Conservation (phyloP, 805 yeast genomes). For the Pichia rugopelliculosa region DNA sequence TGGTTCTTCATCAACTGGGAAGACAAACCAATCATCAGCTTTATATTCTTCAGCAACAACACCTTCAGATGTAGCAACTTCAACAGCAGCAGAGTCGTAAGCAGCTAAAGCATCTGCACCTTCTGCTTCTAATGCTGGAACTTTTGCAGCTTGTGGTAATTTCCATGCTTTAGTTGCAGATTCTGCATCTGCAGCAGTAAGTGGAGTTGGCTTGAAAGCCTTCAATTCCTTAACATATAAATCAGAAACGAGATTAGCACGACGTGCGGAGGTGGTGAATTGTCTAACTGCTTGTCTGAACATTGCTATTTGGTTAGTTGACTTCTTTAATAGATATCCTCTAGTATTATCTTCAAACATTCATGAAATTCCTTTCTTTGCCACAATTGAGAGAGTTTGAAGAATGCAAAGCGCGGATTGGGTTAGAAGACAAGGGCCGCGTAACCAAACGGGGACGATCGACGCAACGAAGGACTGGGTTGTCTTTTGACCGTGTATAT, state of each 20-base stretch:
- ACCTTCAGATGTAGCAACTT: constrained; percentile 50
- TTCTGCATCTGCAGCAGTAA: constrained; percentile 67
- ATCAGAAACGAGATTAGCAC: constrained; percentile 62
- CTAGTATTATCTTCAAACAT: background rate
- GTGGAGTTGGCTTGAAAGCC: constrained; percentile 78
- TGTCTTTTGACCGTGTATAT: too few relatives aligned
- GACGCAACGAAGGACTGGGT: background rate
- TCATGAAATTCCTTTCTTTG: background rate
- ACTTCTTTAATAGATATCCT: background rate
- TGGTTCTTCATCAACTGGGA: constrained; percentile 56
- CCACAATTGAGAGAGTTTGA: background rate
- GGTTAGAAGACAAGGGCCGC: background rate
- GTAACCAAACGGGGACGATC: background rate
- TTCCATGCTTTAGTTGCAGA: constrained; percentile 77
- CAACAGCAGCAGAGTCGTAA: constrained; percentile 68
- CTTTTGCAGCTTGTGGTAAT: constrained; percentile 69
- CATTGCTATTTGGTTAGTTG: constrained; percentile 11
- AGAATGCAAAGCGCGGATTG: background rate
- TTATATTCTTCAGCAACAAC: constrained; percentile 38
- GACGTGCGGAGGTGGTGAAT: constrained; percentile 22
- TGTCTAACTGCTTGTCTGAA: constrained; percentile 23
- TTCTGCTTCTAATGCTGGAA: constrained; percentile 65
- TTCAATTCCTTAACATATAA: constrained; percentile 82
- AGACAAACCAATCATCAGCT: constrained; percentile 73
- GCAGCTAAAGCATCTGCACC: constrained; percentile 58